Base-by-base conservation (phyloP, 2,329 filamentous ascomycete species). In the Leptographium wingfieldii region DNA sequence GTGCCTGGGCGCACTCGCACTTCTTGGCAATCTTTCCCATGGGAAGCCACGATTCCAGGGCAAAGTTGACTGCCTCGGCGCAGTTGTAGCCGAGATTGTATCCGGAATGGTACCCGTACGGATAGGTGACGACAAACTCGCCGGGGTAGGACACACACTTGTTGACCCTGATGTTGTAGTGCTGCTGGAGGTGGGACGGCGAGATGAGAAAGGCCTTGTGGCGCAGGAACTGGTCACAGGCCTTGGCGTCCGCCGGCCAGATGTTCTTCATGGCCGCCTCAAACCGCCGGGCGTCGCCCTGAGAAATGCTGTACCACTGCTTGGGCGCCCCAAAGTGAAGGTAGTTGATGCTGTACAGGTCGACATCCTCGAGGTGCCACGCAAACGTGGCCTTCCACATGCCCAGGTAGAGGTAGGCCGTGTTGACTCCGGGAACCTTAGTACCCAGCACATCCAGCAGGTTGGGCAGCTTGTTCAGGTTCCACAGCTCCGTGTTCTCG, bases 341-440 rank as follows among this genome's bases (percentile, higher is more conserved):
- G 72, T 96, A 99, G 75, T 99, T 99, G 80, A 99, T 99, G 71
- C 92, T 97, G 83, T 99, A 99, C 5, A 99, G 82, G 75, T 99
- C 94, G 51, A 99, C 92, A 70, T 99, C 94, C 71, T 99, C 94
- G 58, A 99, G 76, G 80, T 99, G 94, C 94, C 94, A 99, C 10
- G 94, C 94, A 71, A 99, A 99, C 0, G 94, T 97, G 14, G 94
- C 92, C 73, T 97, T 97, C 94, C 94, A 99, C 94, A 99, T 99
- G 52, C 94, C 94, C 62, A 99, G 80, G 69, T 99, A 99, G 1
- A 99, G 82, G 69, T 99, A 99, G 2, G 94, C 92, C 1, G 92
- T 99, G 69, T 99, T 99, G 69, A 99, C 95, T 65, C 94, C 94
- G 3, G 94, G 95, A 10, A 99, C 90, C 67, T 96, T 96, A 60